A percentile compares a stretch with the other conserved stretches of the same genome.
Evolutionary conservation across 257 asterid species (phyloP).

Genomic region (Gardenia jasminoides): DNA sequence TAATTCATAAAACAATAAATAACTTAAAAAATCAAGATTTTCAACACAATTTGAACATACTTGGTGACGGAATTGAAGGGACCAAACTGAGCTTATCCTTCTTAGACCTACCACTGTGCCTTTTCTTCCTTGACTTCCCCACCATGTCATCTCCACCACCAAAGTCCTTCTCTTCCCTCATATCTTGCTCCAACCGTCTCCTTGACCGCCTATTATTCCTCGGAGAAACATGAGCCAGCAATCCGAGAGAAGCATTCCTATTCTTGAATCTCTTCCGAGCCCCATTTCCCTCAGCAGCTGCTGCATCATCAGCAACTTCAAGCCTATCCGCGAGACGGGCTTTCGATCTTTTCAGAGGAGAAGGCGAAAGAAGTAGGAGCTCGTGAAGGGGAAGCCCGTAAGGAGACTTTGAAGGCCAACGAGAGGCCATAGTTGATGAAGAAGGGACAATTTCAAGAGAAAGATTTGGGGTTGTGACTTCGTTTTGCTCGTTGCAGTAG

Average conservation of each 20-base stretch:
- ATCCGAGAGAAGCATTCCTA: constrained; percentile 29
- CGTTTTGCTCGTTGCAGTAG: constrained; percentile 40
- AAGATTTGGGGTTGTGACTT: constrained; percentile 44
- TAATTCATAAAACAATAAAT: background rate
- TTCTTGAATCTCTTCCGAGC: constrained; percentile 48
- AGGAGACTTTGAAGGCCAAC: constrained; percentile 59
- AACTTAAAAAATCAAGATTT: background rate
- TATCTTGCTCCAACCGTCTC: constrained; percentile 60
- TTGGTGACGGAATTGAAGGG: constrained; percentile 38
- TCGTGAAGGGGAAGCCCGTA: constrained; percentile 54
- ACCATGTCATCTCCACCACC: constrained; percentile 54
- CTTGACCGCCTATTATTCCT: constrained; percentile 57
- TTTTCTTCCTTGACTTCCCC: constrained; percentile 64
- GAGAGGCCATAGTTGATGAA: constrained; percentile 56
- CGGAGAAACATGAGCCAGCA: constrained; percentile 49
- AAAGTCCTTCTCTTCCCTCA: constrained; percentile 63
- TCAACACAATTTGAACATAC: constrained; percentile 36
- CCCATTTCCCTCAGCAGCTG: constrained; percentile 39
- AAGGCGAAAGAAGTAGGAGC: constrained; percentile 64
- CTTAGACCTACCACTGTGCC: constrained; percentile 47
- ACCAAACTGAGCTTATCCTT: constrained; percentile 49
- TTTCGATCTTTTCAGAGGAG: constrained; percentile 51
- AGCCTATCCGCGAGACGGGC: constrained; percentile 44
- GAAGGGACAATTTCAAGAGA: constrained; percentile 73
- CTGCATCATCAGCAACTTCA: constrained; percentile 57